Conservation (phyloP, 352 stramenopile species). For the Plasmopara viticola region DNA sequence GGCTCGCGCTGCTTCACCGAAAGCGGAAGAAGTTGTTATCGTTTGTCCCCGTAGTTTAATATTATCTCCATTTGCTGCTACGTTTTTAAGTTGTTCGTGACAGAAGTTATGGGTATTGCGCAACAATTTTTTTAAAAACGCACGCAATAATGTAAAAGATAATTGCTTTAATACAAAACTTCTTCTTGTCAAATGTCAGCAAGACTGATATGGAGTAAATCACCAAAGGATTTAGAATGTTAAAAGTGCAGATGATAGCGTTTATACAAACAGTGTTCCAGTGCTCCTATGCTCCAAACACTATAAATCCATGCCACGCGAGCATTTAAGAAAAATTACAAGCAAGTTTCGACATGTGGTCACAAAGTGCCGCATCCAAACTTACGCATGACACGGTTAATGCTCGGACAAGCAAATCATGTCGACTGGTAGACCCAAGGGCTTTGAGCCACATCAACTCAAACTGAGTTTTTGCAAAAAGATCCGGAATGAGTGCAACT, state of each 20-base stretch:
- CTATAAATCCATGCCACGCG: conserved; percentile 71
- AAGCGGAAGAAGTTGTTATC: conserved; percentile 70
- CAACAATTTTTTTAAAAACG: conserved; percentile 77
- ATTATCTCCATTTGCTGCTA: conserved; percentile 48
- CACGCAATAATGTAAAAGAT: conserved; percentile 82
- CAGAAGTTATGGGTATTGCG: conserved; percentile 67
- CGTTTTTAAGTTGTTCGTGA: conserved; percentile 75
- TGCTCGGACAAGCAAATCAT: conserved; percentile 23
- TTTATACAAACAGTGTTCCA: conserved; percentile 83
- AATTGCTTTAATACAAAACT: conserved; percentile 59
- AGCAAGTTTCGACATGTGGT: conserved; percentile 9
- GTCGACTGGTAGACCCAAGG: conserved; percentile 14
- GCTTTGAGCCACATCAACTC: conserved; percentile 57
- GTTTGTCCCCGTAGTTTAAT: conserved; percentile 86
- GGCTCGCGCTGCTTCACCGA: conserved; percentile 63
- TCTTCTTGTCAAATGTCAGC: conserved; percentile 60
- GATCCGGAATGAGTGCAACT: conserved; percentile 39
- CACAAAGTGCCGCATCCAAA: conserved; percentile 17
- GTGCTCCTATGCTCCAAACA: conserved; percentile 66
- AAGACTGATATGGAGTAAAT: conserved; percentile 69
- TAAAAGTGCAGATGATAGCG: conserved; percentile 80
- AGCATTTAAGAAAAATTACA: conserved; percentile 39
- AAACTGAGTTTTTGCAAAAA: conserved; percentile 54
- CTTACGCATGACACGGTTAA: conserved; percentile 30
- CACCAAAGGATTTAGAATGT: conserved; percentile 29